Evolutionary conservation across 2,329 filamentous ascomycete genomes (phyloP).

Genomic region (Emmonsia crescens): DNA sequence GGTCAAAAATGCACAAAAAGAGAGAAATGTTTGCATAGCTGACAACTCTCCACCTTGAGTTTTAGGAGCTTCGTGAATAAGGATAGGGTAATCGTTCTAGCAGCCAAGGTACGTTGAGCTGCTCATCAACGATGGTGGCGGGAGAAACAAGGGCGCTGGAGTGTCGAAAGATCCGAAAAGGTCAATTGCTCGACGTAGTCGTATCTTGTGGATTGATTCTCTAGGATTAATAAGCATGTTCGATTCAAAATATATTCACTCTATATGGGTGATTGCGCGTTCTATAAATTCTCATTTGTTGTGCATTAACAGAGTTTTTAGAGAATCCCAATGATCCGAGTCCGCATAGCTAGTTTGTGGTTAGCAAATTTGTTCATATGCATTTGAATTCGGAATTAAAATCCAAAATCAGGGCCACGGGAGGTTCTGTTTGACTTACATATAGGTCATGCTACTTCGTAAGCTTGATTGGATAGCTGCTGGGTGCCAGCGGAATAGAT

Average conservation of each 20-base stretch:
- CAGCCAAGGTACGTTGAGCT: not conserved
- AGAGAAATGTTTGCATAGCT: not conserved
- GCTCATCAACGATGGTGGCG: not conserved
- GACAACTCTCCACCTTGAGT: not conserved
- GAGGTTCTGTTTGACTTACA: constrained; percentile 49
- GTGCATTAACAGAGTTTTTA: constrained; percentile 75
- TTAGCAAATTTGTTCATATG: not conserved
- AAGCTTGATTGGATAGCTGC: constrained; percentile 84
- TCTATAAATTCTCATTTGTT: constrained; percentile 46
- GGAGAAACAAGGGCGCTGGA: not conserved
- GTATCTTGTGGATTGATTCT: not conserved
- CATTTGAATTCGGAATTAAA: not conserved
- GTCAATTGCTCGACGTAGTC: not conserved
- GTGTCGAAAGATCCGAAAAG: not conserved
- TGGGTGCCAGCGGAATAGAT: constrained; percentile 83
- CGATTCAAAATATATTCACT: not conserved
- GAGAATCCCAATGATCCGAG: constrained; percentile 77
- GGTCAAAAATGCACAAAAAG: not conserved
- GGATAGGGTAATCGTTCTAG: not conserved
- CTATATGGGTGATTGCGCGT: not conserved
- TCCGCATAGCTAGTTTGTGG: constrained; percentile 52
- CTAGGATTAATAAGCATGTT: not conserved
- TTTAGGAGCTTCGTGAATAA: not conserved
- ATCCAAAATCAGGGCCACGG: not conserved
- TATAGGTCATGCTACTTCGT: constrained; percentile 93